A percentile compares a stretch with the other conserved stretches of the same genome.
Evolutionary conservation across 257 asterid species (phyloP).

Genomic region (Petunia secreta): DNA sequence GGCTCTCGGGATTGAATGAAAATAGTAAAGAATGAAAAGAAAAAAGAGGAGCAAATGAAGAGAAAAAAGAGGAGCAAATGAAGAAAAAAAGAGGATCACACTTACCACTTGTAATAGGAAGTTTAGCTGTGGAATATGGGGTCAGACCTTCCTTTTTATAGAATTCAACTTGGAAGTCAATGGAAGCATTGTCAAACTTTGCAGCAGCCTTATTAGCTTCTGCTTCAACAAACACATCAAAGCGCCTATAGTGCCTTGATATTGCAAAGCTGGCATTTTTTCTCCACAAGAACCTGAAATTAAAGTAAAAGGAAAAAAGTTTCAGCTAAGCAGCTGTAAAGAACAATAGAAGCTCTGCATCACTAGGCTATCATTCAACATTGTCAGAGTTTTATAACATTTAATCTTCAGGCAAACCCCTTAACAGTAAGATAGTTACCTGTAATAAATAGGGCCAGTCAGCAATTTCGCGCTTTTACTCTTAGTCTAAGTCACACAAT

Average conservation of each 20-base stretch:
- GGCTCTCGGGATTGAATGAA: background rate
- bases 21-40: background rate
- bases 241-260: slow-evolving; percentile 90
- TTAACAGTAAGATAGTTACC: background rate
- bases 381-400: background rate
- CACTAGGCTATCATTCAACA: background rate
- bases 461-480: background rate
- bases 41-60: background rate
- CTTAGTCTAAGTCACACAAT: background rate
- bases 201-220: slow-evolving; percentile 94
- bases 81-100: too few species aligned
- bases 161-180: slow-evolving; percentile 84
- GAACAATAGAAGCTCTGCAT: background rate
- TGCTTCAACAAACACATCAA: slow-evolving; percentile 90
- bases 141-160: slow-evolving; percentile 87
- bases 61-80: background rate
- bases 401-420: background rate
- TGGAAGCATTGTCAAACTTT: slow-evolving; percentile 83
- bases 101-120: slow-evolving; percentile 86
- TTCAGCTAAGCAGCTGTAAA: slow-evolving; percentile 1
- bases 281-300: slow-evolving; percentile 88
- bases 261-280: slow-evolving; percentile 89
- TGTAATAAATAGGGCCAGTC: background rate
- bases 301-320: background rate
- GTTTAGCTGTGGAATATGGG: slow-evolving; percentile 69